Base-by-base conservation (phyloP, 495 filamentous ascomycete genomes). In the Darksidea phi region DNA sequence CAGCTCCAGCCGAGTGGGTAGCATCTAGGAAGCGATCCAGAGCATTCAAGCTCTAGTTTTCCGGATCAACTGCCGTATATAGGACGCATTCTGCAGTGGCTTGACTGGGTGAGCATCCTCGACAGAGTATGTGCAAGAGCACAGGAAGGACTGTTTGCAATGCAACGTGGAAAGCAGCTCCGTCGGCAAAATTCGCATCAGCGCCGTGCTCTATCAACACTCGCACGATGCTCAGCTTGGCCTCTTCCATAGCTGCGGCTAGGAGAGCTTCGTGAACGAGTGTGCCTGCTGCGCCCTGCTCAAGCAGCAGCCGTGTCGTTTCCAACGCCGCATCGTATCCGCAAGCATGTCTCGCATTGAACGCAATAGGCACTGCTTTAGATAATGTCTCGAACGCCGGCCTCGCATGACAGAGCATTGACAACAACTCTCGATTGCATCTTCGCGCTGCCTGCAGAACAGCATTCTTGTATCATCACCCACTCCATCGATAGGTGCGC, bases 31-130 rank as follows among this genome's bases (percentile, higher is more conserved):
- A 23, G 5, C 5, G 24, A 23, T 50, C 11, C 10, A 50, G 48
- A 10, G 18, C 8, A 4, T 50, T 8, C 23, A 50, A 23, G 8
- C 17, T 50, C 8, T 50, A 50, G 23, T 50, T 6, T 6, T 50
- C 17, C 5, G 48, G 48, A 23, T 50, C 48, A 11, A 28, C 28
- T 24, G 48, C 48, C 23, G 48, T 50, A 17, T 50, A 50, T 28
- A 50, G 17, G 17, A 50, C 48, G 23, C 18, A 5, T 50, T 50
- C 48, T 13, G 28, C 12, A 8, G 6, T 50, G 4, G 17, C 17
- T 24, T 50, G 8, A 17, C 6, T 50, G 10, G 23, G 48, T 24
- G 48, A 8, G 17, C 48, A 28, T 50, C 11, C 23, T 10, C 10
- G 24, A 17, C 48, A 50, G 24, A 50, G 11, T 8, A 50, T 50